Evolutionary conservation across 768 basidiomycete species (phyloP), one percentile per base, ranked within the genome.

Genomic region (Suillus fuscotomentosus): DNA sequence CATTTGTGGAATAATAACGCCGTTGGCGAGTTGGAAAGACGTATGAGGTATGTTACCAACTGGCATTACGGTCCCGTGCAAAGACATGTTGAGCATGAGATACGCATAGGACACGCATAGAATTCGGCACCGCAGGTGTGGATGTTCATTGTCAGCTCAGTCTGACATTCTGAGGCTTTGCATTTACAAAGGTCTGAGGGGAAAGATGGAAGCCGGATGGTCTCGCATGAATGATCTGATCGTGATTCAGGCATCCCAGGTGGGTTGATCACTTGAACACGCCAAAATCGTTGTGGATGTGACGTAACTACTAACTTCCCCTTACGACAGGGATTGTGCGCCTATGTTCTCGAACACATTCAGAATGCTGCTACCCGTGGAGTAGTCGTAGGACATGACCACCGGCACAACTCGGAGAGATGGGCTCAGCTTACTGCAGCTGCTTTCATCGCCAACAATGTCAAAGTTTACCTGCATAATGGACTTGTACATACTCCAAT

Each of bases 181-280:
- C 39, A 59, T 66, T 36, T 36, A 42, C 60, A 7, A 59, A 90
- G 93, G 93, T 60, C 79, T 94, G 24, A 80, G 92, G 69, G 92
- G 88, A 2, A 82, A 78, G 67, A 95, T 96, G 94, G 89, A 91
- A 68, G 93, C 93, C 9, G 94, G 94, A 2, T 94, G 90, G 85
- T 83, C 91, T n/a, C 84, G 91, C 62, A 95, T 96, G 92, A 96
- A 96, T 71, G 92, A 95, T 74, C 76, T 96, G 63, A 91, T 87
- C 56, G 79, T 94, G 60, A 88, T 92, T 50, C 92, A 94, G 71
- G 84, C 92, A 11, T 92, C 91, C 15, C 92, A 95, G 82, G 92
- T 86, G 50, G 54, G 76, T 51, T 53, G 9, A 20, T 1, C 53
- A 38, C 36, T 31, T 31, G 31, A 39, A 15, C n/a, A 47, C 20